Conservation (phyloP, 2,329 filamentous ascomycete genomes). For the Fusarium dimerum region DNA sequence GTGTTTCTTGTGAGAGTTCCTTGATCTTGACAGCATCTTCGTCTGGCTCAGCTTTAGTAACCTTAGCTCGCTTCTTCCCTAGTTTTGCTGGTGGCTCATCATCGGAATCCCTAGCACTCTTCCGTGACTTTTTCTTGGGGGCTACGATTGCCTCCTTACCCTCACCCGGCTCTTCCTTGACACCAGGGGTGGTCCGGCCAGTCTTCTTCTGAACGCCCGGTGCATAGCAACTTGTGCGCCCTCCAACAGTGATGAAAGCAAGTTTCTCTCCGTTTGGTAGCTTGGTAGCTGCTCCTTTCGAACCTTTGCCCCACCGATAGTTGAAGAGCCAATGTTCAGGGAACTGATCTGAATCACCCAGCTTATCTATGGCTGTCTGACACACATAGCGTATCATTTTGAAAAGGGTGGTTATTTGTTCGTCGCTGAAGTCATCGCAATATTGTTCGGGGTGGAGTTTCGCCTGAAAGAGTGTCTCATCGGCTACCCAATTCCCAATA, state of each 20-base stretch:
- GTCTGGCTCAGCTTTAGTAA: slow-evolving; percentile 25
- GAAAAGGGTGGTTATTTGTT: slow-evolving; percentile 72
- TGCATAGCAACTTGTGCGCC: slow-evolving; percentile 86
- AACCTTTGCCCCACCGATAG: slow-evolving; percentile 87
- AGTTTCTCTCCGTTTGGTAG: slow-evolving; percentile 86
- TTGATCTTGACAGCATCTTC: slow-evolving; percentile 22
- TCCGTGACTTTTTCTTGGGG: slow-evolving; percentile 29
- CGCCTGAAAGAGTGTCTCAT: slow-evolving; percentile 90
- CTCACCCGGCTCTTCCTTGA: slow-evolving; percentile 45
- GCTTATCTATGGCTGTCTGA: slow-evolving; percentile 71
- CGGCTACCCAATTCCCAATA: slow-evolving; percentile 96
- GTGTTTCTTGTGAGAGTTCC: slow-evolving; percentile 2
- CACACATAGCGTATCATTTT: slow-evolving; percentile 77
- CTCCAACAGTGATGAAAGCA: slow-evolving; percentile 84
- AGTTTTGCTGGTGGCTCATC: slow-evolving; percentile 25
- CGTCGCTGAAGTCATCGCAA: slow-evolving; percentile 75
- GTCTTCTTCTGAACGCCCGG: slow-evolving; percentile 84
- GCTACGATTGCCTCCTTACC: slow-evolving; percentile 23
- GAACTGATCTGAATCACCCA: slow-evolving; percentile 82
- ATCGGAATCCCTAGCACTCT: slow-evolving; percentile 20
- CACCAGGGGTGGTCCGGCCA: slow-evolving; percentile 41
- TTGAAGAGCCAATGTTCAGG: slow-evolving; percentile 88
- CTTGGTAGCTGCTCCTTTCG: slow-evolving; percentile 65
- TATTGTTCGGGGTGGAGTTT: slow-evolving; percentile 91
- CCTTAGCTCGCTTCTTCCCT: slow-evolving; percentile 29